Conservation (phyloP, 352 stramenopile genomes). For the Phytophthora ramorum region DNA sequence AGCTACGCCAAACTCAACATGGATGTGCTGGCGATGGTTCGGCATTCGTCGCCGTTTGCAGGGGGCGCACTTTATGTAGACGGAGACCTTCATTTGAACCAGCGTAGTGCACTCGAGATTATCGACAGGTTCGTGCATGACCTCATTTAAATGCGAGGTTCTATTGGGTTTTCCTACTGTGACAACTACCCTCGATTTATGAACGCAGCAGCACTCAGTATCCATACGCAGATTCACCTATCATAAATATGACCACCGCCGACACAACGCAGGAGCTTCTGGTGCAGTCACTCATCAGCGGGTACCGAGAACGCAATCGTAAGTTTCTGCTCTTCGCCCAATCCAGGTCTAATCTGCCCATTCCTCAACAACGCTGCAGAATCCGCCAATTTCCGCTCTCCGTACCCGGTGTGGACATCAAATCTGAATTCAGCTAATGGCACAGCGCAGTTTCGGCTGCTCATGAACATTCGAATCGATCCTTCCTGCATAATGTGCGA, state of each 20-base stretch:
- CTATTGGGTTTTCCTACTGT: neutral
- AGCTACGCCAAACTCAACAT: slow-evolving; percentile 67
- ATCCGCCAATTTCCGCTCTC: slow-evolving; percentile 44
- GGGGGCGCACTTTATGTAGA: slow-evolving; percentile 51
- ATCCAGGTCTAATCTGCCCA: neutral
- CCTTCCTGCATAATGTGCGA: slow-evolving; percentile 39
- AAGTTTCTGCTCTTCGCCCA: slow-evolving; percentile 7
- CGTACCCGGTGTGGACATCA: slow-evolving; percentile 51
- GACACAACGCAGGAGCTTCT: slow-evolving; percentile 46
- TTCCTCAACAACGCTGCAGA: slow-evolving; percentile 21
- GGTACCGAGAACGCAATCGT: slow-evolving; percentile 61
- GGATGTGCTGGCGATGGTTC: slow-evolving; percentile 58
- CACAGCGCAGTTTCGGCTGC: slow-evolving; percentile 37
- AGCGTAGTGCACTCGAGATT: slow-evolving; percentile 54
- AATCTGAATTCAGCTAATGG: slow-evolving; percentile 21
- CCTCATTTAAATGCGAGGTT: neutral
- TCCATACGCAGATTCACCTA: slow-evolving; percentile 40
- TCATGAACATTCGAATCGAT: slow-evolving; percentile 55
- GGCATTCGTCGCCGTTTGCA: slow-evolving; percentile 44
- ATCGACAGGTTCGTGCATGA: slow-evolving; percentile 41
- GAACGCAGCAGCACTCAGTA: slow-evolving; percentile 34
- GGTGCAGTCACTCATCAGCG: slow-evolving; percentile 40
- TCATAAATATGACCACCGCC: slow-evolving; percentile 54
- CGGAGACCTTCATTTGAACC: slow-evolving; percentile 66
- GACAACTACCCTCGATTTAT: neutral